Evolutionary conservation across 495 filamentous ascomycete genomes (phyloP), one percentile per base, ranked within the genome.

Genomic region (Podospora australis): DNA sequence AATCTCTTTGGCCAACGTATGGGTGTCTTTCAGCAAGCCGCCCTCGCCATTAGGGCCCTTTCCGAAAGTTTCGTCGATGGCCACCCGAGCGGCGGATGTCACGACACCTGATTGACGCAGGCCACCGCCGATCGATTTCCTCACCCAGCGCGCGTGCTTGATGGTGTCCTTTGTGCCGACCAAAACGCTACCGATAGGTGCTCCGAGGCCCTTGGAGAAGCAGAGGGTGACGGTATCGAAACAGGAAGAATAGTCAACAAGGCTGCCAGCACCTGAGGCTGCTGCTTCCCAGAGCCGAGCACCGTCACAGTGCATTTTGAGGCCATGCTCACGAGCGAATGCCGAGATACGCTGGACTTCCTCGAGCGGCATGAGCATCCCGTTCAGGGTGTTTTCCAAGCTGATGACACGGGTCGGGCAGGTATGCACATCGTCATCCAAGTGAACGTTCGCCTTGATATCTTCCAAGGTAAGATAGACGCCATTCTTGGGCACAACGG

Each of bases 151-250:
- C 2, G 86, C 84, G 24, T 81, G 78, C 55, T 83, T 79, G 50
- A 92, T 81, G 48, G 87, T 82, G 0, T 67, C 63, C 48, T 75
- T 65, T 8, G 67, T 73, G 2, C 88, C 88, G 0, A 90, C 75
- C 23, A 96, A 67, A 39, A 95, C 80, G 46, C 81, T 86, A 1
- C 91, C 91, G 40, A 95, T 81, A 0, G 91, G 91, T 0, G 91
- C 91, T 0, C 91, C 91, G 0, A 97, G 71, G 0, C 88, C 87
- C 67, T 97, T 97, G 21, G 80, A 84, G 58, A 97, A 91, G 64
- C 89, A 95, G 9, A 96, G 70, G 46, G 75, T 85, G 1, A 92
- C 71, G 40, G 82, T 90, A 57, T 97, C 91, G 54, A 92, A 88
- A 42, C 82, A 73, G 14, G 62, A 72, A 8, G 82, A 71, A 53